Conservation (phyloP, 2,329 filamentous ascomycete species). For the Trichoderma afroharzianum region DNA sequence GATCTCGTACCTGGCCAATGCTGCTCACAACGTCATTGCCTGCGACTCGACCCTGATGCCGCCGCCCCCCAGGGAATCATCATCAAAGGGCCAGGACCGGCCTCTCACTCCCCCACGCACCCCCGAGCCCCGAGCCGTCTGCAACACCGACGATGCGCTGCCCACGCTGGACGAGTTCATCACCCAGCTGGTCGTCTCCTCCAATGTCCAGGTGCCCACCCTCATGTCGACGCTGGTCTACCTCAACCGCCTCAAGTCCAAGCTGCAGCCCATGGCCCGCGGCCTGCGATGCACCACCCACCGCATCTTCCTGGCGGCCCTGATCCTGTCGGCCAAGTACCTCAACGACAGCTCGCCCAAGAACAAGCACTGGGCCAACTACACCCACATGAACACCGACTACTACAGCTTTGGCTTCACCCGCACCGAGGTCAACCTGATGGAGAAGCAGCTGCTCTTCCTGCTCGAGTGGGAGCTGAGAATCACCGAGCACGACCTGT, state of each 20-base stretch:
- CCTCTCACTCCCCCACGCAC: constrained; percentile 51
- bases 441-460: constrained; percentile 98
- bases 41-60: constrained; percentile 65
- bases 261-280: constrained; percentile 90
- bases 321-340: constrained; percentile 91
- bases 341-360: constrained; percentile 98
- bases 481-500: constrained; percentile 80
- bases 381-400: constrained; percentile 71
- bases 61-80: constrained; percentile 33
- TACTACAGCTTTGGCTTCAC: constrained; percentile 78
- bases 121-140: constrained; percentile 45
- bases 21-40: constrained; percentile 73
- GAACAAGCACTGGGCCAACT: constrained; percentile 99
- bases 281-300: constrained; percentile 95
- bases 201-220: constrained; percentile 94
- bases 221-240: constrained; percentile 97
- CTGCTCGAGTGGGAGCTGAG: constrained; percentile 92
- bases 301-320: constrained; percentile 88
- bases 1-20: constrained; percentile 72
- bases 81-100: constrained; percentile 29
- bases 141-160: constrained; percentile 52
- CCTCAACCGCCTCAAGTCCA: constrained; percentile 75
- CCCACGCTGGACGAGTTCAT: constrained; percentile 90
- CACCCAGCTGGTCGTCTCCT: constrained; percentile 81
- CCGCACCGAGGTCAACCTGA: constrained; percentile 93